A percentile compares a stretch with the other conserved stretches of the same genome.
Evolutionary conservation across 345 rosid genomes (phyloP).

Genomic region (Sisymbrium altissimum): DNA sequence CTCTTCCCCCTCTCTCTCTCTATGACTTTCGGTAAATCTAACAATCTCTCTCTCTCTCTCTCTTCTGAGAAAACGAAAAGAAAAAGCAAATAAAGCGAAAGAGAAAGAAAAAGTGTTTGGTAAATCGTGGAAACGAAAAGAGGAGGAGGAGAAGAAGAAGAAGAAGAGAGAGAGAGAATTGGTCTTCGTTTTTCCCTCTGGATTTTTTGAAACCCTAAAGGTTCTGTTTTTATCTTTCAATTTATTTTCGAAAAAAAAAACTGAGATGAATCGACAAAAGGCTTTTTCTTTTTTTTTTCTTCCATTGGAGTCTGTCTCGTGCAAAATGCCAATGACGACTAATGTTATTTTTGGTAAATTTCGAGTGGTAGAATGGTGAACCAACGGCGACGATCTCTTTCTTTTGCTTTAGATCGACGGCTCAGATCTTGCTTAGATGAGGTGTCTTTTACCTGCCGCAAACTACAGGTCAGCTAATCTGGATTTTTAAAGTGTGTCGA

Average conservation of each 20-base stretch:
- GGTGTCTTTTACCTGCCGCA: constrained; percentile 24
- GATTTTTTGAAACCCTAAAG: constrained; percentile 17
- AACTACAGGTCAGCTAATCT: constrained; percentile 34
- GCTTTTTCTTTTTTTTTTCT: background rate
- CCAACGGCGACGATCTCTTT: background rate
- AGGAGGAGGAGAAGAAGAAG: background rate
- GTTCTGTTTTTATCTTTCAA: constrained; percentile 9
- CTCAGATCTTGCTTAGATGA: constrained; percentile 12
- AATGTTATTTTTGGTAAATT: constrained; percentile 25
- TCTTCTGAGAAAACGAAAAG: constrained; percentile 3
- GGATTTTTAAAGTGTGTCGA: background rate
- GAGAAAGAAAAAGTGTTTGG: background rate
- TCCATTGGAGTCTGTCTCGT: constrained; percentile 9
- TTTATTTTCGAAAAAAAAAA: background rate
- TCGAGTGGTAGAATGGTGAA: constrained; percentile 5
- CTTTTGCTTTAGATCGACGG: background rate
- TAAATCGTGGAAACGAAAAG: background rate
- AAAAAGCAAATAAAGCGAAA: background rate
- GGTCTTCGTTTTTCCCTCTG: constrained; percentile 11
- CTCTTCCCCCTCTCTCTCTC: background rate
- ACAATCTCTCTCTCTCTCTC: constrained; percentile 13
- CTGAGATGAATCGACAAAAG: background rate
- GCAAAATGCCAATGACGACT: background rate
- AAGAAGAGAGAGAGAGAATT: background rate
- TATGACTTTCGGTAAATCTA: background rate